These are phyloP conservation scores for Arabis hirsuta DNA, from an alignment of 345 rosid species.

Conservation along the genomic window DNA sequence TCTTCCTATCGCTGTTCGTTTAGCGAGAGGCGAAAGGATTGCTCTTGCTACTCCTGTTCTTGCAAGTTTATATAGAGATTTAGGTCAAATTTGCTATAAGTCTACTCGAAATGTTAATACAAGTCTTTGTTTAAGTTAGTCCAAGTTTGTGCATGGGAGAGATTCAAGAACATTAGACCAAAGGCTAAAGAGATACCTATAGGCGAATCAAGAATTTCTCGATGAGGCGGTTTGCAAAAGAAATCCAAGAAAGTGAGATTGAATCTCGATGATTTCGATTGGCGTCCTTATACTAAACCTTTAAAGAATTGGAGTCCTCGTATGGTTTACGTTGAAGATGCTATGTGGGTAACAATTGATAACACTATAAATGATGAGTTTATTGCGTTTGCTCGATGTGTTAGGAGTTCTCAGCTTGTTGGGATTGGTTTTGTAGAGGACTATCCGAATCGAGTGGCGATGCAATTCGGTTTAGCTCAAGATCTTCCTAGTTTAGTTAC, in stretches of 20 bases:
- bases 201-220: conserved; percentile 45
- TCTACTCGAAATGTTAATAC: neutral
- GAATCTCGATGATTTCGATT: conserved; percentile 41
- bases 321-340: conserved; percentile 33
- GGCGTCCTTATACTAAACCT: conserved; percentile 50
- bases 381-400: conserved; percentile 37
- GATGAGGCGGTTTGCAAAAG: conserved; percentile 30
- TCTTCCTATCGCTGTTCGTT: conserved; percentile 43
- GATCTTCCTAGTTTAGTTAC: conserved; percentile 46
- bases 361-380: conserved; percentile 34
- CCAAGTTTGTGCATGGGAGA: conserved; percentile 60
- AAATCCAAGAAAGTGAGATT: conserved; percentile 20
- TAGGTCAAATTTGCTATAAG: conserved; percentile 20
- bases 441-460: conserved; percentile 54
- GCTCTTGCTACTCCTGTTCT: conserved; percentile 56
- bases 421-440: conserved; percentile 46
- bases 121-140: conserved; percentile 48
- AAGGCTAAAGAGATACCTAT: conserved; percentile 17
- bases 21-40: conserved; percentile 50
- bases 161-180: conserved; percentile 44
- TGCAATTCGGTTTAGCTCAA: conserved; percentile 65
- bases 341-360: conserved; percentile 31
- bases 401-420: conserved; percentile 46
- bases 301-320: conserved; percentile 35
- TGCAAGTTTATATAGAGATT: conserved; percentile 49